Conservation (phyloP, 2,329 filamentous ascomycete species). For the Alternaria solani region DNA sequence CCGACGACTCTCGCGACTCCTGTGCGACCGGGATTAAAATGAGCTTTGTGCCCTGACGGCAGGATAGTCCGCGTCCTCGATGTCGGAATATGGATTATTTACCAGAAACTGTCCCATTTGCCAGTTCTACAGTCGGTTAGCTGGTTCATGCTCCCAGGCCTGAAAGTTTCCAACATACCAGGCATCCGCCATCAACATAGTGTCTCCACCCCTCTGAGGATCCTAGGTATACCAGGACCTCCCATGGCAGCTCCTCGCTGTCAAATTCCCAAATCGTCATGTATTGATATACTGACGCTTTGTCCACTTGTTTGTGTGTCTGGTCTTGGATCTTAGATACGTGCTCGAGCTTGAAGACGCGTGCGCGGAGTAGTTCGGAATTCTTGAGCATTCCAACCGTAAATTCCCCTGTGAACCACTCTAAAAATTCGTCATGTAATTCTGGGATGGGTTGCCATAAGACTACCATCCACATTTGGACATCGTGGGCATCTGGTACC, state of each 20-base stretch:
- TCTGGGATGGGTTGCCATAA: conserved; percentile 19
- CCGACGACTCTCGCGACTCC: conserved; percentile 3
- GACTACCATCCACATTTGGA: conserved; percentile 23
- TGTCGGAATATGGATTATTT: conserved; percentile 22
- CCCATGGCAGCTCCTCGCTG: conserved; percentile 25
- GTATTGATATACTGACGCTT: conserved; percentile 18
- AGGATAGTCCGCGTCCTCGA: conserved; percentile 6
- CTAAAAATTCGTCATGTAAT: conserved; percentile 20
- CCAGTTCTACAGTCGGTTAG: conserved; percentile 17
- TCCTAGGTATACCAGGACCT: conserved; percentile 24
- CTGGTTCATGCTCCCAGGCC: neutral
- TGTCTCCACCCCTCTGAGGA: conserved; percentile 24
- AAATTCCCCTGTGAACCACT: conserved; percentile 23
- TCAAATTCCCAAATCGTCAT: conserved; percentile 29
- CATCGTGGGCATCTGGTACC: conserved; percentile 15
- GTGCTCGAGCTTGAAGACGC: conserved; percentile 24
- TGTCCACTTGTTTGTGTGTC: conserved; percentile 8
- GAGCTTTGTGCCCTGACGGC: conserved; percentile 6
- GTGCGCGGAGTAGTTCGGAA: conserved; percentile 21
- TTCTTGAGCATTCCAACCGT: conserved; percentile 24
- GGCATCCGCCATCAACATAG: conserved; percentile 17
- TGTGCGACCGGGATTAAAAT: conserved; percentile 9
- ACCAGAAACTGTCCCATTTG: conserved; percentile 23
- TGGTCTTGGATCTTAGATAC: conserved; percentile 13
- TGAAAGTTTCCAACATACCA: conserved; percentile 8